Base-by-base conservation (phyloP, 768 basidiomycete species). In the Tephrocybe sp. region DNA sequence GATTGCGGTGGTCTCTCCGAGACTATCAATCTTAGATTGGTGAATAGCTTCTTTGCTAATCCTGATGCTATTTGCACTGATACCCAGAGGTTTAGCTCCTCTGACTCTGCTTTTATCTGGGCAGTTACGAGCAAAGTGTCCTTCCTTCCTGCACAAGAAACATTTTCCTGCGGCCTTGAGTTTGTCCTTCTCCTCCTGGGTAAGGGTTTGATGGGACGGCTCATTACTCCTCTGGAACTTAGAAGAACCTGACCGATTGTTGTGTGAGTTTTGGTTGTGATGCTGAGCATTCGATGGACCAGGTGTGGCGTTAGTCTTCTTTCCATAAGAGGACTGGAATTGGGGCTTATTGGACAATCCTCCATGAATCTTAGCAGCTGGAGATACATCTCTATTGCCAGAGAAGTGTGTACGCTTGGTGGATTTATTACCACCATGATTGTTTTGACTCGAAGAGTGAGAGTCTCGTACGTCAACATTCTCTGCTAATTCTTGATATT, bases 401-500 rank as follows among this genome's bases (percentile, higher is more conserved):
- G n/a, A n/a, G n/a, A n/a, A n/a, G n/a, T n/a, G n/a, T n/a, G n/a
- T n/a, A n/a, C n/a, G n/a, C n/a, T n/a, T n/a, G n/a, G n/a, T n/a
- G n/a, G n/a, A n/a, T n/a, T n/a, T n/a, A n/a, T n/a, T n/a, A n/a
- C n/a, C n/a, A n/a, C n/a, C n/a, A n/a, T n/a, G n/a, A n/a, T n/a
- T n/a, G n/a, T n/a, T n/a, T n/a, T n/a, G n/a, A 18, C 18, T 30
- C 8, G 29, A 30, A 7, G 7, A 13, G 16, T 4, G 3, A 6
- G 31, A 33, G 41, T 45, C 45, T 4, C 21, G 21, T n/a, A 48
- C 10, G 15, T 42, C 42, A 16, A 55, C 45, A 10, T 47, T 41
- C 22, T 57, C 45, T 49, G 56, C 42, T 45, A 65, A 54, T 40
- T 71, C 67, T 11, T 64, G 49, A n/a, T 58, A 42, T 31, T 65